Evolutionary conservation across 2,329 filamentous ascomycete species (phyloP), one percentile per base, ranked within the genome.

Genomic region (Aureobasidium sp.): DNA sequence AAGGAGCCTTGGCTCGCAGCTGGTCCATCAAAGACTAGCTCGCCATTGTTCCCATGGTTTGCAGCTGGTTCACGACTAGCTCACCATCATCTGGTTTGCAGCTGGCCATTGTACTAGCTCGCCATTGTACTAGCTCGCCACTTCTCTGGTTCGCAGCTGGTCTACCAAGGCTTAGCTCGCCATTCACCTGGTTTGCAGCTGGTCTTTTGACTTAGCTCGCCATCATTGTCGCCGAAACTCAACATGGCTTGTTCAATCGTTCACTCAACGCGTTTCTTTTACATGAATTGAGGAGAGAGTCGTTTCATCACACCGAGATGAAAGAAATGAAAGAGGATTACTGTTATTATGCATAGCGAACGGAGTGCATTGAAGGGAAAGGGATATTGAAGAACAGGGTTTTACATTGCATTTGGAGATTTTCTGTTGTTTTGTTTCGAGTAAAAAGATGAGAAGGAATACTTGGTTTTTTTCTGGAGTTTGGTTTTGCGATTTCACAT

Each of bases 101-200:
- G 53, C 53, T 46, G 53, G 53, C 34, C 9, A 24, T 15, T n/a
- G 20, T 20, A 26, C 53, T 57, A 46, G 53, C 53, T 57, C 39
- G 53, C 53, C 53, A 57, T 15, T n/a, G 20, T 20, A 26, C 53
- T 57, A 46, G 53, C 53, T 57, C 39, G 53, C 53, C 53, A 57
- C 27, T 8, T 43, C 5, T 20, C 17, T 55, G 51, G 51, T 55
- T 55, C 29, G 51, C 37, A 55, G 51, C 51, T 43, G 51, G 36
- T 29, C 7, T 7, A 5, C 24, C 24, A 10, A 29, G 34, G 29
- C 48, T 32, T 32, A 43, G 48, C 48, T 52, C 48, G 32, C 48
- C 48, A 37, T 44, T 8, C 8, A 36, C 17, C 17, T 34, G 47
- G 47, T 32, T 56, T 56, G 52, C 39, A 56, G 52, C 52, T 44